Evolutionary conservation across 345 rosid genomes (phyloP), one percentile per base, ranked within the genome.

Genomic region (Carallia pectinifolia): DNA sequence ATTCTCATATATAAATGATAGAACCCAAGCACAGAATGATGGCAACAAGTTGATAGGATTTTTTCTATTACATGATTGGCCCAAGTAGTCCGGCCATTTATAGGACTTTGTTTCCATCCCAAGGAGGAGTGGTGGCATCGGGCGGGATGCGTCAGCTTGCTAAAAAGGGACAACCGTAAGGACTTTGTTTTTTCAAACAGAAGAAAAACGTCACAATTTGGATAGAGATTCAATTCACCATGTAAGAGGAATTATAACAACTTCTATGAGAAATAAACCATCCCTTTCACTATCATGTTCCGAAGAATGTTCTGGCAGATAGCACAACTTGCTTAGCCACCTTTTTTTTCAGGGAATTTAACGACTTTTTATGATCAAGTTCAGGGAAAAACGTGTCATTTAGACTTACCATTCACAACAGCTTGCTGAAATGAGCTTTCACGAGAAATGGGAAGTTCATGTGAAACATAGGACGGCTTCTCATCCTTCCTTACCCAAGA

Each of bases 341-440:
- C 12, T 44, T 7, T 44, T 40, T 44, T 44, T 44, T 44, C 34
- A 1, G 34, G 34, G 4, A 33, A 33, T 33, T 33, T 33, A 33
- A 33, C 34, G 2, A 33, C 34, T 33, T 33, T 33, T 23, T 23
- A 23, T 23, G 23, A 23, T 23, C 23, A 23, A 23, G 23, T 23
- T 3, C 4, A 44, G 50, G 16, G 50, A 12, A 13, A 44, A 44
- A 10, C 4, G 12, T 23, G 16, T 44, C 4, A 5, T 39, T 34
- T 47, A 36, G 40, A 69, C 84, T 73, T 72, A 93, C 97, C 98
- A 69, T 93, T 93, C 15, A 93, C 61, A 67, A 89, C 83, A 33
- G 98, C 96, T 74, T 93, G 98, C 34, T 88, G 86, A 55, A 71
- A 90, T 9, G 97, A 77, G 84, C 98, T 86, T 29, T 86, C 83